Conservation (phyloP, 169 alveolate species). For the Eimeria tenella region DNA sequence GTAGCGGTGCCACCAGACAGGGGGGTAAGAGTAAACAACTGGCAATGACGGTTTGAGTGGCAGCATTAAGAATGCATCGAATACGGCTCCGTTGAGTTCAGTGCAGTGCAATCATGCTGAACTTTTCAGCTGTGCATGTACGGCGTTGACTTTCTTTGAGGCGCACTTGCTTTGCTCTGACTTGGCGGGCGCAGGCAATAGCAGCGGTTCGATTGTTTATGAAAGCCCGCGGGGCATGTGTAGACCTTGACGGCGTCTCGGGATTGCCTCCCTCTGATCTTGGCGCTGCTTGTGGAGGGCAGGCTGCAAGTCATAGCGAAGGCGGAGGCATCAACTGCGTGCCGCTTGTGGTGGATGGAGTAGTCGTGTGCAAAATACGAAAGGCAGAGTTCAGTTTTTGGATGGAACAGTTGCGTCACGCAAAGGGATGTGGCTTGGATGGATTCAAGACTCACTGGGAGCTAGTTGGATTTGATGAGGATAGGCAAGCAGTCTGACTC, state of each 20-base stretch:
- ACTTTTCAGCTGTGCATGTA: too few relatives aligned
- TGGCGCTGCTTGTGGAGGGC: constrained; percentile 65
- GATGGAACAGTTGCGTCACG: constrained; percentile 53
- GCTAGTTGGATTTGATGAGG: constrained; percentile 76
- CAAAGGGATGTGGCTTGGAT: constrained; percentile 53
- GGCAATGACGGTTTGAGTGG: neutral
- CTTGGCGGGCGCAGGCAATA: constrained; percentile 65
- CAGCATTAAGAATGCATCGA: neutral
- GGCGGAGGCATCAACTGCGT: constrained; percentile 82
- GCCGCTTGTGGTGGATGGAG: constrained; percentile 95
- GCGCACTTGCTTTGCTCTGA: neutral
- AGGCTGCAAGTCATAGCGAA: constrained; percentile 2
- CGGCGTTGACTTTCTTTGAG: too few relatives aligned
- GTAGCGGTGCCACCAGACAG: constrained; percentile 76
- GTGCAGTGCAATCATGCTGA: neutral
- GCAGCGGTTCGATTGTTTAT: constrained; percentile 71
- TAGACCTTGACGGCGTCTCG: constrained; percentile 71
- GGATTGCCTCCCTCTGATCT: constrained; percentile 77
- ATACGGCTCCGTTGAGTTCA: neutral
- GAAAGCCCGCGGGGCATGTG: constrained; percentile 72
- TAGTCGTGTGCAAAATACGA: constrained; percentile 89
- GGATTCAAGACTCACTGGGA: constrained; percentile 77
- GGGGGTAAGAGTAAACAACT: constrained; percentile 7
- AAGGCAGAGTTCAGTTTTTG: constrained; percentile 49
- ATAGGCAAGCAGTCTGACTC: constrained; percentile 1